Evolutionary conservation across 305 asterid genomes (phyloP), one percentile per base, ranked within the genome.

Genomic region (Ilex paraguariensis): DNA sequence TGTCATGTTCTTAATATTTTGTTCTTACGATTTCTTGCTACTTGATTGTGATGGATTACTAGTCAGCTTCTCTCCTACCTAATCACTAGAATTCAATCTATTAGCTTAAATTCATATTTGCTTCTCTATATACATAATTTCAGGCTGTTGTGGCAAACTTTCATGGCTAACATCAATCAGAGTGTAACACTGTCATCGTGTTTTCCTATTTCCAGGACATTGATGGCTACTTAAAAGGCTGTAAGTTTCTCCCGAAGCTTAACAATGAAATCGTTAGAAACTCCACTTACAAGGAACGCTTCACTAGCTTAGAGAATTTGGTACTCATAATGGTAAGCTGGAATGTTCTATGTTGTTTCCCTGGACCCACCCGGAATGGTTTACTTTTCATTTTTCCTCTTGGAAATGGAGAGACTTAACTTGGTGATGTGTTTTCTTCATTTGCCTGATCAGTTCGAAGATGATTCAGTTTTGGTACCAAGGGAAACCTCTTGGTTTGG

Each of bases 401-500:
- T 51, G 42, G 28, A 48, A 33, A n/a, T 9, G 13, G 15, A 39
- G 9, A 59, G 30, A 13, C 50, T 57, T 13, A 61, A 4, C 6
- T 11, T 48, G 12, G 13, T 10, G 33, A 33, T 55, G 49, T 40
- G 33, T 67, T 40, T 51, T n/a, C 68, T 28, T 30, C n/a, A 31
- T 30, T 11, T 65, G 45, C 51, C 17, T 70, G 51, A 48, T 62
- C 78, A 90, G 97, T 93, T 90, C 57, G 89, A 87, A 55, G 66
- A 78, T 32, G 99, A 93, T 66, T 31, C 12, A 2, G 56, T 93
- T 66, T 62, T 93, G 68, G 92, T 90, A 60, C 97, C 99, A 5
- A 84, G 64, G 59, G 91, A 90, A 79, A 93, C 97, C 46, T 84
- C 96, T 49, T 81, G 85, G 90, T 93, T 90, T 59, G 97, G 99